Evolutionary conservation across 768 basidiomycete genomes (phyloP), one percentile per base, ranked within the genome.

Genomic region (Auricularia sp.): DNA sequence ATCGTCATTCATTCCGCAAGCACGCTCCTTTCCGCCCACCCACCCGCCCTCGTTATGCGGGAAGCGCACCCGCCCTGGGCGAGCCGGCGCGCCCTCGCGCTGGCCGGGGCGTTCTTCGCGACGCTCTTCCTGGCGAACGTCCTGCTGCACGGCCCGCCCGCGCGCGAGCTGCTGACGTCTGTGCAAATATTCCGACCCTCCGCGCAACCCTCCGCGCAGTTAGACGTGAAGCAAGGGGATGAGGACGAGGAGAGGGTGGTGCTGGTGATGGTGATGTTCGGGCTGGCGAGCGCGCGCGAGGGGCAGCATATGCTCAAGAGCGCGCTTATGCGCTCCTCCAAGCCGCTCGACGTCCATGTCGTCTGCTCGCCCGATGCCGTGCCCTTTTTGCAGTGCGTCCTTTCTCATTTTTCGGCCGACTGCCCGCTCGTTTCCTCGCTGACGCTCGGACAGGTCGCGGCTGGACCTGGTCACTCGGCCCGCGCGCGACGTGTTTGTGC

Each of bases 381-480:
- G 14, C 21, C 56, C 0, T 59, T 59, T 18, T 1, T 59, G 11
- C 56, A 59, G 56, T 29, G 3, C 29, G 54, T 44, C 43, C 0
- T 44, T 44, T 56, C 23, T 2, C 23, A 8, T 56, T 56, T 10
- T 56, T 56, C 10, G 10, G 3, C 18, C 43, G 43, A 10, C 18
- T 10, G 18, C 43, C 14, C 16, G 54, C 54, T 56, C 14, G 29
- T n/a, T n/a, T n/a, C n/a, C n/a, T n/a, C n/a, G n/a, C n/a, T n/a
- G 29, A 29, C 29, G 29, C 29, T 29, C 16, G 12, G 16, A 11
- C 23, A 56, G 54, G 54, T 56, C 66, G 5, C 74, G 81, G 3
- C 64, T 83, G 21, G 64, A 71, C 12, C 74, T 80, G 53, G 69
- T 83, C 47, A 73, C 69, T 11, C 74, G 74, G 5, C 80, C 81